Percentiles rank a stretch among this genome's conserved stretches.
Conservation (phyloP, 768 basidiomycete genomes). For the Daedalea quercina region DNA sequence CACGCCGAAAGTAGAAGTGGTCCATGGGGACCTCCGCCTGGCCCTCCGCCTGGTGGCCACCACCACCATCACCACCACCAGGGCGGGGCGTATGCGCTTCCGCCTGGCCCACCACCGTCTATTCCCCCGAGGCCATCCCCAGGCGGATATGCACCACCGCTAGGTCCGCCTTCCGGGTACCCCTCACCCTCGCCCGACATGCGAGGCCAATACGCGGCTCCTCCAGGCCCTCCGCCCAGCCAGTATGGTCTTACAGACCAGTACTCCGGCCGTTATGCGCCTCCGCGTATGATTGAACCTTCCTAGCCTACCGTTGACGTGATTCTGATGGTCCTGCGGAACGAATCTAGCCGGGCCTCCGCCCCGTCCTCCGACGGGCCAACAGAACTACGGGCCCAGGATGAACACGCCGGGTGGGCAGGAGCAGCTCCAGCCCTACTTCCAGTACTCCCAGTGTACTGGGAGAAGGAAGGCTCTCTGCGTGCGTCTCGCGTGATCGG, state of each 20-base stretch:
- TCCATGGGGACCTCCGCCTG: background rate
- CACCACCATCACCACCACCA: constrained; percentile 2
- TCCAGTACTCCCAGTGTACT: constrained; percentile 51
- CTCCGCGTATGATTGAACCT: constrained; percentile 17
- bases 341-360: constrained; percentile 21
- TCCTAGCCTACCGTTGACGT: too few species aligned
- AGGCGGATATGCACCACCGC: constrained; percentile 2
- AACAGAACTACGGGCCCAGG: constrained; percentile 40
- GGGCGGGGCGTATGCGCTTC: constrained; percentile 4
- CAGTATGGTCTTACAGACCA: background rate
- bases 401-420: constrained; percentile 26
- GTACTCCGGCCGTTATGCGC: constrained; percentile 11
- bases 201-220: background rate
- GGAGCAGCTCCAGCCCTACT: constrained; percentile 35
- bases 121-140: constrained; percentile 5
- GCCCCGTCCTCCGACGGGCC: constrained; percentile 26
- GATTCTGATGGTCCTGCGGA: too few species aligned
- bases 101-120: constrained; percentile 17
- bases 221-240: background rate
- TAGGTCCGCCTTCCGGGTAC: constrained; percentile 5
- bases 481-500: constrained; percentile 25
- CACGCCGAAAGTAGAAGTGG: background rate
- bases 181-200: background rate
- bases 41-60: constrained; percentile 2
- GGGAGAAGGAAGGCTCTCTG: constrained; percentile 50